Evolutionary conservation across 2,329 filamentous ascomycete species (phyloP).

Genomic region (Aspergillus fumigatus): DNA sequence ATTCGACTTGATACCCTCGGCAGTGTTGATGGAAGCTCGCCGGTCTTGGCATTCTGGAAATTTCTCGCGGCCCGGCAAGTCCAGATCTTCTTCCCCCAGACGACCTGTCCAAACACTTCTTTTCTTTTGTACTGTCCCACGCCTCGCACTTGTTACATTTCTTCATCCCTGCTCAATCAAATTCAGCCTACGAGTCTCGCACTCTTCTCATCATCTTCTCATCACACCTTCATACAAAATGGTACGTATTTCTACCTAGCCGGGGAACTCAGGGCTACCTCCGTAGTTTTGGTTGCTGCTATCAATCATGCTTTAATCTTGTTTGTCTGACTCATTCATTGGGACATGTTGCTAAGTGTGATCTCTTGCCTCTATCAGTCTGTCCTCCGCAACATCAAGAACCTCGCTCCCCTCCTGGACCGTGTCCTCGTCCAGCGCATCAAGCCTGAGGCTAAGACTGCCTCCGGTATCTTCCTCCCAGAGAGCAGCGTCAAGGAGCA

Average conservation of each 20-base stretch:
- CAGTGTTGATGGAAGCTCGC: conserved; percentile 21
- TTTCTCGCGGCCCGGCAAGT: conserved; percentile 32
- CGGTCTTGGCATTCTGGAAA: conserved; percentile 44
- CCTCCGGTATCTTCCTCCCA: conserved; percentile 94
- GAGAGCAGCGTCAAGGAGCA: conserved; percentile 97
- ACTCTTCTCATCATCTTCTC: conserved; percentile 3
- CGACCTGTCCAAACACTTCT: conserved; percentile 20
- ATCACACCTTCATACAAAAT: conserved; percentile 16
- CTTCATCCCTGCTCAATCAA: conserved; percentile 2
- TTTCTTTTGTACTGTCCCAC: conserved; percentile 27
- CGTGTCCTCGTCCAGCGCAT: conserved; percentile 96
- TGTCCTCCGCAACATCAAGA: conserved; percentile 90
- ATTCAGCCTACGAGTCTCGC: conserved; percentile 8
- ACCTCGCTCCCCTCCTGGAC: conserved; percentile 92
- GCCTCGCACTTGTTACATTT: conserved; percentile 15
- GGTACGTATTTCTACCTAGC: conserved; percentile 16
- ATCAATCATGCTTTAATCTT: background rate
- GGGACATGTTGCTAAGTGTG: conserved; percentile 2
- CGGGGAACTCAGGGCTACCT: conserved; percentile 1
- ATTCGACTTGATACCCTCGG: conserved; percentile 25
- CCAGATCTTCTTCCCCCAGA: conserved; percentile 33
- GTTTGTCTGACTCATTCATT: background rate
- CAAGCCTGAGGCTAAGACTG: conserved; percentile 96
- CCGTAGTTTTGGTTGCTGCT: conserved; percentile 2
- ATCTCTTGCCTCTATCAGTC: conserved; percentile 21